A percentile compares a stretch with the other conserved stretches of the same genome.
phyloP scores from a whole-genome alignment of 176 grass and related monocot genomes.

The Triticum aestivum region IWGSC_CS_RefSeq_v2.1 NC_057802.1:328415630-328416129 shows the following conservation, averaged over 20 bases:
- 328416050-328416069: background rate
- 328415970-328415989: background rate
- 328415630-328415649: background rate
- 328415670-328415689: background rate
- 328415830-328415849: background rate
- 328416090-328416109: background rate
- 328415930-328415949: background rate
- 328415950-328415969: background rate
- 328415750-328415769: conserved; percentile 14
- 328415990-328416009: background rate
- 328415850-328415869: conserved; percentile 3
- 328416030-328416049: background rate
- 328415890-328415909: conserved; percentile 26
- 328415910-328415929: conserved; percentile 13
- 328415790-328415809: conserved; percentile 5
- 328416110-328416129: background rate
- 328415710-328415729: conserved; percentile 26
- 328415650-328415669: conserved; percentile 19
- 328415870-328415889: background rate
- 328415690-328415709: conserved; percentile 21
- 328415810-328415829: conserved; percentile 7
- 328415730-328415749: conserved; percentile 8
- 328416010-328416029: background rate
- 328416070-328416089: background rate
- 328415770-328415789: conserved; percentile 13